Conservation (phyloP, 805 yeast species). For the Candida saitoana region DNA sequence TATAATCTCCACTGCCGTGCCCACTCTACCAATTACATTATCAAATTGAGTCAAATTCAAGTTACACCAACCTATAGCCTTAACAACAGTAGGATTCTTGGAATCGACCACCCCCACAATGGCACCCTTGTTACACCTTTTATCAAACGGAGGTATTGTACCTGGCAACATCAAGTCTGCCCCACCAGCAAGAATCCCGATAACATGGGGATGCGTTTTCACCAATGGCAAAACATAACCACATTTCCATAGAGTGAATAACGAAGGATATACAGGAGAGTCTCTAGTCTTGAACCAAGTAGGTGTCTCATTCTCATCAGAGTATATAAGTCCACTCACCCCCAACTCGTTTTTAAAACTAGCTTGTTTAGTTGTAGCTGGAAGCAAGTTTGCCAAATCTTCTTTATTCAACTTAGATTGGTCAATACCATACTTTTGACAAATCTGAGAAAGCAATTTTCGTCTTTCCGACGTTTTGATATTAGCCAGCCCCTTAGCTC, state of each 20-base stretch:
- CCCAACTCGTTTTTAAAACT: conserved; percentile 53
- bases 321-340: conserved; percentile 59
- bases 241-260: conserved; percentile 66
- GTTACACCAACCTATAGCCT: conserved; percentile 67
- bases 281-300: conserved; percentile 66
- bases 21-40: conserved; percentile 58
- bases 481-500: conserved; percentile 70
- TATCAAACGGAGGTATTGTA: conserved; percentile 56
- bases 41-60: conserved; percentile 43
- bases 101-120: conserved; percentile 70
- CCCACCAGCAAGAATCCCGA: conserved; percentile 67
- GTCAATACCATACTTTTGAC: conserved; percentile 38
- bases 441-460: conserved; percentile 42
- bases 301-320: conserved; percentile 62
- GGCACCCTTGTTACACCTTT: conserved; percentile 43
- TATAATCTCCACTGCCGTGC: conserved; percentile 73
- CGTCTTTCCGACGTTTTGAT: conserved; percentile 80
- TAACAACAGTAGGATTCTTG: conserved; percentile 55
- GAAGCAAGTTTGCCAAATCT: conserved; percentile 40
- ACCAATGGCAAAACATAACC: conserved; percentile 66
- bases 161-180: conserved; percentile 83
- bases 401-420: conserved; percentile 38
- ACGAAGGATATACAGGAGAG: conserved; percentile 59
- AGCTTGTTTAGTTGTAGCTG: conserved; percentile 56
- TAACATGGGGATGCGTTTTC: conserved; percentile 68